phyloP scores from a whole-genome alignment of 768 basidiomycete genomes.

The Pleurotus giganteus region DNA sequence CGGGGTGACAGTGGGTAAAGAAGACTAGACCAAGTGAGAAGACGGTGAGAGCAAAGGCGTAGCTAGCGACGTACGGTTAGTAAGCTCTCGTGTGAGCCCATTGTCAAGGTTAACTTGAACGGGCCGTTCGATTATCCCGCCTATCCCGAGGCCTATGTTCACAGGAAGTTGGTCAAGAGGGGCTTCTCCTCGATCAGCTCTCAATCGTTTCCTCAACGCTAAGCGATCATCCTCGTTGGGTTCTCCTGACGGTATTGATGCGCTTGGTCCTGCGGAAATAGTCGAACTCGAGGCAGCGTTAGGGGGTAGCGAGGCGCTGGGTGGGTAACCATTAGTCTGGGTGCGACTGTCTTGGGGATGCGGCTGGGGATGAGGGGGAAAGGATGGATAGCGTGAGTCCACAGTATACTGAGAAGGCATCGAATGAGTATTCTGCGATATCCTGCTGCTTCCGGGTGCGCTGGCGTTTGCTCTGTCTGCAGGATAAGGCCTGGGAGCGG shows the following conservation, averaged over 20 bases:
- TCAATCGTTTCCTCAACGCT: not conserved
- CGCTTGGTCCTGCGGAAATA: not conserved
- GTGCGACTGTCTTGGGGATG: not conserved
- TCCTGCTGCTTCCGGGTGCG: slow-evolving; percentile 15
- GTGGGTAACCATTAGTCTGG: slow-evolving; percentile 5
- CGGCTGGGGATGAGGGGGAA: slow-evolving; percentile 3
- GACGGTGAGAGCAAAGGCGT: slow-evolving; percentile 13
- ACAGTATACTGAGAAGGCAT: slow-evolving; percentile 12
- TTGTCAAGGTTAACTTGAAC: slow-evolving; percentile 46
- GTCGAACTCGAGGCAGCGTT: not conserved
- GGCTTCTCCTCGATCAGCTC: slow-evolving; percentile 2
- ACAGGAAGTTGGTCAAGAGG: slow-evolving; percentile 23
- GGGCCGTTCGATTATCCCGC: slow-evolving; percentile 39
- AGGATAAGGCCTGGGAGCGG: slow-evolving; percentile 55
- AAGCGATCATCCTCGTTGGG: not conserved
- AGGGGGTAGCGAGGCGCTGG: slow-evolving; percentile 1
- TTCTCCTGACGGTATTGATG: not conserved
- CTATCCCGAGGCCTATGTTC: slow-evolving; percentile 36
- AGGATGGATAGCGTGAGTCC: slow-evolving; percentile 10
- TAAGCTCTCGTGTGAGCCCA: slow-evolving; percentile 66
- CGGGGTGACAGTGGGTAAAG: slow-evolving; percentile 80
- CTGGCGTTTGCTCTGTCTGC: slow-evolving; percentile 35
- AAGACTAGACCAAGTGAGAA: slow-evolving; percentile 50
- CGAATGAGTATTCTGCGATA: slow-evolving; percentile 10
- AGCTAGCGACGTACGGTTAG: slow-evolving; percentile 53